phyloP scores from a whole-genome alignment of 306 rosid species.

The Vachellia collinsii region DNA sequence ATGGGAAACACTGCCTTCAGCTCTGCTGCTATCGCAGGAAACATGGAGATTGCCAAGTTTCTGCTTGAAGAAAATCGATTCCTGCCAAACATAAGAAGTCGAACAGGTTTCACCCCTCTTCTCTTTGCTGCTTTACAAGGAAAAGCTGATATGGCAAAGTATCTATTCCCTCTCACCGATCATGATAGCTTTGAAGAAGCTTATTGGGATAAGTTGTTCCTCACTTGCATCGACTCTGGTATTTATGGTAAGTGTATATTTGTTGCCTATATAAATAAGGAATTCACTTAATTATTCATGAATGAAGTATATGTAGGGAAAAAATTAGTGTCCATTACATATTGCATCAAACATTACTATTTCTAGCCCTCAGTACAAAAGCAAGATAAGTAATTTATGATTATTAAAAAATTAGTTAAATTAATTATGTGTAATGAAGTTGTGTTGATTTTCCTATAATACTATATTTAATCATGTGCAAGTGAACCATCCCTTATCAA shows the following conservation, averaged over 20 bases:
- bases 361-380: too few species aligned
- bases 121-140: slow-evolving; percentile 44
- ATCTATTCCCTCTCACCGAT: not conserved
- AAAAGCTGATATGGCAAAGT: slow-evolving; percentile 30
- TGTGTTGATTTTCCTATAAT: too few species aligned
- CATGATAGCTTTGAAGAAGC: not conserved
- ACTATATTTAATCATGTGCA: too few species aligned
- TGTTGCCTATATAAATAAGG: not conserved
- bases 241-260: not conserved
- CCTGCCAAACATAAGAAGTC: slow-evolving; percentile 14
- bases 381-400: too few species aligned
- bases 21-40: slow-evolving; percentile 39
- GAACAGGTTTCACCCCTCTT: slow-evolving; percentile 21
- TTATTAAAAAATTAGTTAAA: too few species aligned
- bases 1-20: slow-evolving; percentile 41
- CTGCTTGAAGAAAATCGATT: rapidly evolving
- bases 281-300: too few species aligned
- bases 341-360: too few species aligned
- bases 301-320: too few species aligned
- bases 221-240: not conserved
- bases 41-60: not conserved
- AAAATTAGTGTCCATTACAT: too few species aligned
- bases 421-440: too few species aligned
- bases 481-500: too few species aligned
- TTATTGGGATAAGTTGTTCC: not conserved